phyloP scores from a whole-genome alignment of 129 eudicot species.

The Heracleum sosnowskyi region DNA sequence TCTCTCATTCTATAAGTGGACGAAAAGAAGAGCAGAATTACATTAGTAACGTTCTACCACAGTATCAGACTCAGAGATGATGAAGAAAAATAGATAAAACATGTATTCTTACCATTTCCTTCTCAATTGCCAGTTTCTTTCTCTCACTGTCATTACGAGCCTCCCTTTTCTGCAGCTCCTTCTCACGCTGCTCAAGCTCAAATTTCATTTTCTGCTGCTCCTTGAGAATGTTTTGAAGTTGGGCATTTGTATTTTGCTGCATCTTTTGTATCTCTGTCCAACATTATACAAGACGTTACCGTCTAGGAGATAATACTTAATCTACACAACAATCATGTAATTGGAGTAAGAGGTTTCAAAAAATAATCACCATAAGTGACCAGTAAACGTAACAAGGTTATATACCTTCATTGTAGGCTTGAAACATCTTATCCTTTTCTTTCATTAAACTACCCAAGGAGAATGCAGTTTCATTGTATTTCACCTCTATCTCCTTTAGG shows the following conservation, averaged over 20 bases:
- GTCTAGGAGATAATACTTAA: neutral
- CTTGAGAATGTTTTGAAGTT: conserved; percentile 14
- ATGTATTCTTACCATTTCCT: conserved; percentile 14
- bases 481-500: conserved; percentile 25
- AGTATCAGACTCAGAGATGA: neutral
- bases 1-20: conserved; percentile 20
- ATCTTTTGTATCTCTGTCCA: conserved; percentile 24
- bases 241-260: conserved; percentile 18
- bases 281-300: neutral
- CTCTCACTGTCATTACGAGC: conserved; percentile 23
- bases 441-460: conserved; percentile 11
- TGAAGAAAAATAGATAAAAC: neutral
- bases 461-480: conserved; percentile 14
- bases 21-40: neutral
- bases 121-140: conserved; percentile 10
- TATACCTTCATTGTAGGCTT: conserved; percentile 24
- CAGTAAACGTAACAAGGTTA: neutral
- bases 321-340: neutral
- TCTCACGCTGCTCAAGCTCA: conserved; percentile 24
- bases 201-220: conserved; percentile 17
- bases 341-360: neutral
- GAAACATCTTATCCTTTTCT: conserved; percentile 23
- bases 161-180: conserved; percentile 24
- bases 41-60: neutral
- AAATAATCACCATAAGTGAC: neutral